Conservation (phyloP, 2,329 filamentous ascomycete species). For the Tolypocladium tropicale region DNA sequence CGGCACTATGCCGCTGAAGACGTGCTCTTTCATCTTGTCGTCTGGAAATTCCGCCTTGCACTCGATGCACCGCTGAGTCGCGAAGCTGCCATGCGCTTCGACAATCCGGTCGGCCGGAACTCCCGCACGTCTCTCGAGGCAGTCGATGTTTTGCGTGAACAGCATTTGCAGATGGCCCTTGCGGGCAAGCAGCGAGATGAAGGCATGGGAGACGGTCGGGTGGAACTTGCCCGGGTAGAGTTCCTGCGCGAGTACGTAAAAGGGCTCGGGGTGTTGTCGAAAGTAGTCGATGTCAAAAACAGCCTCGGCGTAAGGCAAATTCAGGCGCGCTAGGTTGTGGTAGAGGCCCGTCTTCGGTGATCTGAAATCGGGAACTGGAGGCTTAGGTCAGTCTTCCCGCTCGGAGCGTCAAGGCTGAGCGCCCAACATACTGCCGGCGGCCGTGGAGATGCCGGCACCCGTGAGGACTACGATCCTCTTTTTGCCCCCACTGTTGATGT, state of each 20-base stretch:
- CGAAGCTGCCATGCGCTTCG: constrained; percentile 94
- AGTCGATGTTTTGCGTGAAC: constrained; percentile 98
- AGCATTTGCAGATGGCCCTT: constrained; percentile 74
- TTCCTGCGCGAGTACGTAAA: constrained; percentile 86
- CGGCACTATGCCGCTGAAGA: constrained; percentile 59
- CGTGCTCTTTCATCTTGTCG: constrained; percentile 60
- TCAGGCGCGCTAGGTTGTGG: constrained; percentile 75
- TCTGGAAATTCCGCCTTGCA: constrained; percentile 66
- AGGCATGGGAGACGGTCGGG: constrained; percentile 83
- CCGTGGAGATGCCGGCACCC: constrained; percentile 79
- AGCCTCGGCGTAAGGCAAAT: constrained; percentile 81
- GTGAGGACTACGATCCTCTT: constrained; percentile 77
- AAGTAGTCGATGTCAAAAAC: constrained; percentile 94
- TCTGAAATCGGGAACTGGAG: constrained; percentile 79
- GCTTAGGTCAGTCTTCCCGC: not conserved
- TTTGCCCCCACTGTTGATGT: constrained; percentile 60
- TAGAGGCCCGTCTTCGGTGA: constrained; percentile 91
- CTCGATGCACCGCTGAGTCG: constrained; percentile 81
- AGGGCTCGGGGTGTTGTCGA: constrained; percentile 70
- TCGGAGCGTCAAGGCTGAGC: not conserved
- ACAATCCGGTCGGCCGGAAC: constrained; percentile 73
- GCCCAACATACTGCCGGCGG: constrained; percentile 46
- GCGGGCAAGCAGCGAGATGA: constrained; percentile 70
- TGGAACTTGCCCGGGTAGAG: constrained; percentile 83
- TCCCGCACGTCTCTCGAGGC: constrained; percentile 78